Conservation (phyloP, 2,329 filamentous ascomycete species). For the Scedosporium aurantiacum region DNA sequence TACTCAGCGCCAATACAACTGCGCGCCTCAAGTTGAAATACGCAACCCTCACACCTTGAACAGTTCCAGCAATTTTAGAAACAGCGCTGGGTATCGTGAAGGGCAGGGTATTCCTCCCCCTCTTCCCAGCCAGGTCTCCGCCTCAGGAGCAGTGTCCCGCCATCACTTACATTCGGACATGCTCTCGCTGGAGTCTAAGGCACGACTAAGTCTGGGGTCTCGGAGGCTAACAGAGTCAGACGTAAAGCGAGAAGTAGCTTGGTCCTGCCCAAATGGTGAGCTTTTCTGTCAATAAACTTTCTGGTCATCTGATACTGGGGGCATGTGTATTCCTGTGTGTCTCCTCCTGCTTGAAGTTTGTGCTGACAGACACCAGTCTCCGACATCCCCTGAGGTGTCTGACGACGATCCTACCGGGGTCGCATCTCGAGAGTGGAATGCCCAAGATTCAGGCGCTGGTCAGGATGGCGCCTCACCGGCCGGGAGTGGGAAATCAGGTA, state of each 20-base stretch:
- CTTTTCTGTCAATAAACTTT: background rate
- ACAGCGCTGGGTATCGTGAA: too few species aligned
- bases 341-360: background rate
- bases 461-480: conserved; percentile 26
- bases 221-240: background rate
- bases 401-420: conserved; percentile 1
- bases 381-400: conserved; percentile 4
- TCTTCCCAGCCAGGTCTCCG: background rate
- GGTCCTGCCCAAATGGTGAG: background rate
- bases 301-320: background rate
- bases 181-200: background rate
- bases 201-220: background rate
- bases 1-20: too few species aligned
- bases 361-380: background rate
- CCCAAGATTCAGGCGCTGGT: background rate
- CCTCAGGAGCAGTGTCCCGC: background rate
- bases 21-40: too few species aligned
- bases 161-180: background rate
- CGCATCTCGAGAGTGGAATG: background rate
- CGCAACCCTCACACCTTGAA: too few species aligned
- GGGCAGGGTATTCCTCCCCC: too few species aligned
- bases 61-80: too few species aligned
- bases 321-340: background rate
- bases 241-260: background rate
- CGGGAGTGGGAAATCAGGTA: conserved; percentile 31